phyloP scores from a whole-genome alignment of 345 rosid species.

The Eucalyptus erythrocorys region DNA sequence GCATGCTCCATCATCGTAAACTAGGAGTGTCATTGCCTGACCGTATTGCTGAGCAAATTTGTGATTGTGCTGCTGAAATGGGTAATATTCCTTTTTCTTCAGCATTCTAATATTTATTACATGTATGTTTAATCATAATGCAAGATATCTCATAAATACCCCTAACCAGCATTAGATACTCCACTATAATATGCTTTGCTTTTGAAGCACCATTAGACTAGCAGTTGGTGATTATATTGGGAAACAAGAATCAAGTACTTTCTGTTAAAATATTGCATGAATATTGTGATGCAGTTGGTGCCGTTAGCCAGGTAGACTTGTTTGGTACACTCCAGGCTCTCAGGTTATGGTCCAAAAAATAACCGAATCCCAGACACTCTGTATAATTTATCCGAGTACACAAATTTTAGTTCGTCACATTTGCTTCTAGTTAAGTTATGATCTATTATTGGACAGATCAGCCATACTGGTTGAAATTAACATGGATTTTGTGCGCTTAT shows the following conservation, averaged over 20 bases:
- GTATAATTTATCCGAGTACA: neutral
- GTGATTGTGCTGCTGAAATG: slow-evolving; percentile 58
- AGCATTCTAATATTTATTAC: neutral
- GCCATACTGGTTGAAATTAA: neutral
- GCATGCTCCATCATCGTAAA: slow-evolving; percentile 7
- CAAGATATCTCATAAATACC: neutral
- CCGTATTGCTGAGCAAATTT: slow-evolving; percentile 56
- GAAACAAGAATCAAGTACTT: neutral
- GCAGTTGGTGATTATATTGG: neutral
- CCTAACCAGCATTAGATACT: neutral
- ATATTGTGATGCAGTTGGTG: neutral
- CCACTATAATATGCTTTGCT: neutral
- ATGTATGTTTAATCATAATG: neutral
- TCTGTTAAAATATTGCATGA: neutral
- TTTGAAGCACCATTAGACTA: neutral
- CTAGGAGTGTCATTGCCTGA: slow-evolving; percentile 38
- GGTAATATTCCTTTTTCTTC: slow-evolving; percentile 17
- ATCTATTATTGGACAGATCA: neutral
- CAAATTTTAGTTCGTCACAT: neutral
- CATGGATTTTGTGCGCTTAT: neutral
- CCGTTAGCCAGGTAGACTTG: neutral
- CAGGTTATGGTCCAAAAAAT: neutral
- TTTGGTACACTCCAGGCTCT: neutral
- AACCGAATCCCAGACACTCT: neutral
- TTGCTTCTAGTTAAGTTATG: neutral